phyloP scores from a whole-genome alignment of 2,329 filamentous ascomycete genomes.

The Monosporascus sp. region DNA sequence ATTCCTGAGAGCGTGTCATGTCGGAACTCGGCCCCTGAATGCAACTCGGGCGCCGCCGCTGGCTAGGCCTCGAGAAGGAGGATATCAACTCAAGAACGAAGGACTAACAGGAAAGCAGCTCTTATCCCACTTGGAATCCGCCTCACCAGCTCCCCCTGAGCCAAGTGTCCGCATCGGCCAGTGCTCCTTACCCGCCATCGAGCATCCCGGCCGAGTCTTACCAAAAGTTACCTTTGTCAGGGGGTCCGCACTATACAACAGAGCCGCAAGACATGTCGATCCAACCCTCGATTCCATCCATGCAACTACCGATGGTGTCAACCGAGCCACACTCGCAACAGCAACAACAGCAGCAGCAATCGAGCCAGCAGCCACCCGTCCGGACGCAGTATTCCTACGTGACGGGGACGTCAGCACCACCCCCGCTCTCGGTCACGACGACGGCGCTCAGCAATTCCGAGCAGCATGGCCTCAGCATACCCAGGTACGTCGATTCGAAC shows the following conservation, averaged over 20 bases:
- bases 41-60: not conserved
- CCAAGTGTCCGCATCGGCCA: slow-evolving; percentile 43
- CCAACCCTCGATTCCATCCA: slow-evolving; percentile 48
- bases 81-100: not conserved
- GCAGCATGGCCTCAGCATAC: slow-evolving; percentile 46
- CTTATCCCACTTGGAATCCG: slow-evolving; percentile 53
- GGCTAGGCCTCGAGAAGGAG: not conserved
- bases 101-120: slow-evolving; percentile 36
- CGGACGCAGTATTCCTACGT: slow-evolving; percentile 53
- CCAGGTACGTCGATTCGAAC: slow-evolving; percentile 52
- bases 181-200: slow-evolving; percentile 44
- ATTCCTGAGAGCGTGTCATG: not conserved
- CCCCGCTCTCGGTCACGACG: slow-evolving; percentile 41
- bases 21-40: not conserved
- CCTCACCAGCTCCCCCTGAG: slow-evolving; percentile 39
- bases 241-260: slow-evolving; percentile 40
- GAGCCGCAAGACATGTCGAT: slow-evolving; percentile 51
- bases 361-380: slow-evolving; percentile 27
- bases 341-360: not conserved
- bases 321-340: slow-evolving; percentile 36
- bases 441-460: slow-evolving; percentile 36
- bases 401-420: slow-evolving; percentile 43
- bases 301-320: slow-evolving; percentile 45
- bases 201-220: slow-evolving; percentile 47
- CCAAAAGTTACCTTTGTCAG: slow-evolving; percentile 47